Evolutionary conservation across 2,329 filamentous ascomycete species (phyloP).

Genomic region (Sporothrix brunneoviolacea): DNA sequence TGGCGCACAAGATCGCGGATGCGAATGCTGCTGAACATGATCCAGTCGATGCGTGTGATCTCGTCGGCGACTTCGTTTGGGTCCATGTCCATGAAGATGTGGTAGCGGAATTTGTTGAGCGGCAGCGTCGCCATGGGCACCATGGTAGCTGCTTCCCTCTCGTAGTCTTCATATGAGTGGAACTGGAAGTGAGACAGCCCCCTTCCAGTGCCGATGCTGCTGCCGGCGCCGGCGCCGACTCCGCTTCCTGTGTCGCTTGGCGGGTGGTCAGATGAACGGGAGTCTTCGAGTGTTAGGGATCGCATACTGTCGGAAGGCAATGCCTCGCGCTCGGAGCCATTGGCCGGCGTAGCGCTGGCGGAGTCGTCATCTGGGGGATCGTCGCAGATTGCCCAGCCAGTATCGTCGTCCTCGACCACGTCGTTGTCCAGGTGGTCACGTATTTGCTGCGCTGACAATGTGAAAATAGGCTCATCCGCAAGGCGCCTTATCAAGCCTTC

Average conservation of each 20-base stretch:
- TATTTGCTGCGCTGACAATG: slow-evolving; percentile 80
- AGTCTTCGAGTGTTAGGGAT: slow-evolving; percentile 43
- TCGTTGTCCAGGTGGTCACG: slow-evolving; percentile 64
- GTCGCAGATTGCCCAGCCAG: slow-evolving; percentile 83
- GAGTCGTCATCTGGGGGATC: slow-evolving; percentile 34
- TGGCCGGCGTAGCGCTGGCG: slow-evolving; percentile 15
- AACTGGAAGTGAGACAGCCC: slow-evolving; percentile 45
- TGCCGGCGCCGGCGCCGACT: background rate
- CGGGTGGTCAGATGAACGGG: slow-evolving; percentile 31
- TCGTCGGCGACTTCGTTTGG: slow-evolving; percentile 85
- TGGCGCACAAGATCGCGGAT: slow-evolving; percentile 90
- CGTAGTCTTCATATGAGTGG: slow-evolving; percentile 69
- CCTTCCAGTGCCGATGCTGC: background rate
- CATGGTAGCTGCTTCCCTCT: slow-evolving; percentile 67
- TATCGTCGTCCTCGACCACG: slow-evolving; percentile 82
- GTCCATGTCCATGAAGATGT: slow-evolving; percentile 78
- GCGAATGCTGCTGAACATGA: slow-evolving; percentile 93
- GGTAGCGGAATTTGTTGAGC: slow-evolving; percentile 81
- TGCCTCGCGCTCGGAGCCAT: slow-evolving; percentile 14
- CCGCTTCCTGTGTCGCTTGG: slow-evolving; percentile 27
- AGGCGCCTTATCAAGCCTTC: slow-evolving; percentile 69
- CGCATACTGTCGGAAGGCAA: slow-evolving; percentile 38
- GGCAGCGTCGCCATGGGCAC: slow-evolving; percentile 62
- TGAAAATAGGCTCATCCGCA: slow-evolving; percentile 73
- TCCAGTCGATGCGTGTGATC: slow-evolving; percentile 93